phyloP scores from a whole-genome alignment of 352 stramenopile genomes.

The Phytophthora nicotianae region DNA sequence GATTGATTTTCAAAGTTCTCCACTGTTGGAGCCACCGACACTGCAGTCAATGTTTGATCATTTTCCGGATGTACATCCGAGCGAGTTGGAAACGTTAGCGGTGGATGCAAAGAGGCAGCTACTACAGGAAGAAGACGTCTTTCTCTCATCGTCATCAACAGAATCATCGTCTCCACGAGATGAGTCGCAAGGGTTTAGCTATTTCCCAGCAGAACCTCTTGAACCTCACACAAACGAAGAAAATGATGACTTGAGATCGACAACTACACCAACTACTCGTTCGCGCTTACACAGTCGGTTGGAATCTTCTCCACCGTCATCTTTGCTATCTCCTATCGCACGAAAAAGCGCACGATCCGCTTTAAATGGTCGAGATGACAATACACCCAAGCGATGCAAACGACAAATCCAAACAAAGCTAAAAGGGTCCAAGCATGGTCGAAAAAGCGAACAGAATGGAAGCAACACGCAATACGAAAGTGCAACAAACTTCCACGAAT shows the following conservation, averaged over 20 bases:
- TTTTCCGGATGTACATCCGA: conserved; percentile 30
- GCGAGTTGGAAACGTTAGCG: conserved; percentile 43
- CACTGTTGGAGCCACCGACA: conserved; percentile 18
- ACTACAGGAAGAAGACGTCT: conserved; percentile 35
- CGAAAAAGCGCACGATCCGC: conserved; percentile 26
- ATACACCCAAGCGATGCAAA: conserved; percentile 18
- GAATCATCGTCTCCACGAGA: conserved; percentile 27
- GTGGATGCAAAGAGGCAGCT: conserved; percentile 41
- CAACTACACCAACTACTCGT: conserved; percentile 28
- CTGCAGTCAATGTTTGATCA: conserved; percentile 38
- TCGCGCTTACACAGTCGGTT: conserved; percentile 17
- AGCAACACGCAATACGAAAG: not conserved
- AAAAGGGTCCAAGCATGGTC: not conserved
- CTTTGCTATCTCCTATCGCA: conserved; percentile 28
- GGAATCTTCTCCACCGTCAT: conserved; percentile 21
- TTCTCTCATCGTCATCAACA: conserved; percentile 32
- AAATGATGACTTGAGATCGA: conserved; percentile 3
- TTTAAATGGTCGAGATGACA: conserved; percentile 19
- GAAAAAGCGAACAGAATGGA: conserved; percentile 3
- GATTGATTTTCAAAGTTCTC: conserved; percentile 10
- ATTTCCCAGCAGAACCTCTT: conserved; percentile 8
- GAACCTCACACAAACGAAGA: not conserved
- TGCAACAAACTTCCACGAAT: not conserved
- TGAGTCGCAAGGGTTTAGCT: conserved; percentile 3
- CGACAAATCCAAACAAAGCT: conserved; percentile 28